Evolutionary conservation across 805 yeast species (phyloP), one percentile per base, ranked within the genome.

Genomic region (Candida rishiriensis): DNA sequence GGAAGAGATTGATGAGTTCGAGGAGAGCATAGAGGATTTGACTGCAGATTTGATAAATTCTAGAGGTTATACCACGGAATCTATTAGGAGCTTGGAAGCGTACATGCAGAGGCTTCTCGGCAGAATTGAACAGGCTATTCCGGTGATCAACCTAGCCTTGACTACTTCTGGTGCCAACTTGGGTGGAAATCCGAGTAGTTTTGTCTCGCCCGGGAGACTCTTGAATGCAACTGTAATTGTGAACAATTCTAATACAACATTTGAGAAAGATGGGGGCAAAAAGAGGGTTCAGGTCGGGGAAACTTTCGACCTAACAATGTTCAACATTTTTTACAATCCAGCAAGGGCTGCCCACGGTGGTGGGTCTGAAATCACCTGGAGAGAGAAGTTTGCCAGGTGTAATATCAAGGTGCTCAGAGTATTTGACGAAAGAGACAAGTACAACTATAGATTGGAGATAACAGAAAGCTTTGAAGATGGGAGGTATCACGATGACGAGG

Each of bases 91-190:
- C n/a, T 78, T 82, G 4, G 81, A 79, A 46, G 55, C 43, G 2
- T 73, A 73, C 42, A 78, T 85, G 68, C 56, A 66, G 11, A 65
- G 59, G 13, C 59, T 85, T 21, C 52, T 81, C 18, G 54, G 53
- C 1, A 69, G 80, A 39, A 81, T 85, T 17, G 86, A 85, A 48
- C 84, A 80, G 43, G 72, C 83, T 0, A 77, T 85, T 28, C 93
- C 93, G 1, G 67, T 83, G 29, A 70, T 86, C 13, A 80, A 79
- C 46, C 64, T 85, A 7, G 77, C 90, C 0, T 59, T 85, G 36
- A 73, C 81, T 1, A 82, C 90, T 1, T 78, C 85, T 10, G 90
- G 90, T 0, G 82, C 83, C 3, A 79, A 73, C 46, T 57, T 83
- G 40, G 69, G 71, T 34, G 61, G 75, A 1, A 57, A 79, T 43